Percentiles rank a stretch among this genome's conserved stretches.
Conservation (phyloP, 345 rosid species). For the Rubroshorea leprosula region DNA sequence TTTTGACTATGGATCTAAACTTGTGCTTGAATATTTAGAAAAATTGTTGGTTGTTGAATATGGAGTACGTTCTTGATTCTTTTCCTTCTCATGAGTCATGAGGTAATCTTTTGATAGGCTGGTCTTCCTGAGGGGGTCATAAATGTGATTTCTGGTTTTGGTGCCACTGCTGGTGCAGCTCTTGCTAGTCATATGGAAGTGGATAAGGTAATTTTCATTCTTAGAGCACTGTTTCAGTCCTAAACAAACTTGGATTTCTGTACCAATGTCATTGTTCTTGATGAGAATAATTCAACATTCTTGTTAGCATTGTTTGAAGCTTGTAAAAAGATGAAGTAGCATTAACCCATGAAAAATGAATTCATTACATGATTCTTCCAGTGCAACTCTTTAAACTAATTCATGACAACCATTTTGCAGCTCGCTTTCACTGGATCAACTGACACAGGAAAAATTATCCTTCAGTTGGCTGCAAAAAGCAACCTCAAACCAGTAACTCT, state of each 20-base stretch:
- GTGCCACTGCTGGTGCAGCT: constrained; percentile 63
- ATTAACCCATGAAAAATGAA: neutral
- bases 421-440: constrained; percentile 78
- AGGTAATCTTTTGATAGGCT: constrained; percentile 32
- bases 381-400: neutral
- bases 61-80: too few relatives aligned
- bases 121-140: constrained; percentile 70
- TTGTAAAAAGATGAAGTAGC: too few relatives aligned
- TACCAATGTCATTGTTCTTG: too few relatives aligned
- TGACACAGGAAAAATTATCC: constrained; percentile 41
- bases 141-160: constrained; percentile 60
- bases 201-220: constrained; percentile 54
- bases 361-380: neutral
- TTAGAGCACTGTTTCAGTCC: too few relatives aligned
- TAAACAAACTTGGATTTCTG: too few relatives aligned
- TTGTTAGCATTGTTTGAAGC: too few relatives aligned
- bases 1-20: too few relatives aligned
- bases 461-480: constrained; percentile 56
- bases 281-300: too few relatives aligned
- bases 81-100: too few relatives aligned
- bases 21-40: too few relatives aligned
- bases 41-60: too few relatives aligned
- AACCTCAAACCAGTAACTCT: constrained; percentile 66
- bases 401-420: constrained; percentile 28
- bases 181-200: constrained; percentile 67